A percentile compares a stretch with the other conserved stretches of the same genome.
Conservation (phyloP, 2,329 filamentous ascomycete genomes). For the Reticulascus tulasneorum region DNA sequence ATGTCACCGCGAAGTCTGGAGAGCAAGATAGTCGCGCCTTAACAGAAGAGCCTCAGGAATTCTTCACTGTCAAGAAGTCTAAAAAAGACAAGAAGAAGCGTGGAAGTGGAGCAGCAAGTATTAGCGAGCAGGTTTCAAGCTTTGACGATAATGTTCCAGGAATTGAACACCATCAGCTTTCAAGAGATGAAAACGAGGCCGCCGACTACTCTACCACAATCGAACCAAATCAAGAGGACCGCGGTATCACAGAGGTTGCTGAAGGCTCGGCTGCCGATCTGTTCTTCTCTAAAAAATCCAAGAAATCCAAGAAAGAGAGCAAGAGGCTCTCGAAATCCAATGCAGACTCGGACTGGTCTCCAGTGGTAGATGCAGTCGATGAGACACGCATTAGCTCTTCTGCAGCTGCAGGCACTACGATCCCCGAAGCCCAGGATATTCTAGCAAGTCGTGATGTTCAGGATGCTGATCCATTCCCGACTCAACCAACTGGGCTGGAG, state of each 20-base stretch:
- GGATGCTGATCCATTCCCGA: slow-evolving; percentile 2
- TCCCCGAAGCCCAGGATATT: too few relatives aligned
- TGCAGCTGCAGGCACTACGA: too few relatives aligned
- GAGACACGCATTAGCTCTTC: too few relatives aligned
- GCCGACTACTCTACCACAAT: too few relatives aligned
- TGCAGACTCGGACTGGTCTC: neutral
- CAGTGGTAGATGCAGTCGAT: too few relatives aligned
- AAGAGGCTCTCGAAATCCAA: slow-evolving; percentile 11
- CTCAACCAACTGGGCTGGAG: slow-evolving; percentile 1
- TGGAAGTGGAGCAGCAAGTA: too few relatives aligned
- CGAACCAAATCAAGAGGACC: neutral
- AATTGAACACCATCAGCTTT: neutral
- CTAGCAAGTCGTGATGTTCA: too few relatives aligned
- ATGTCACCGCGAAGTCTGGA: neutral
- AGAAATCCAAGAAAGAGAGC: slow-evolving; percentile 22
- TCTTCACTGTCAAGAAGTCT: slow-evolving; percentile 24
- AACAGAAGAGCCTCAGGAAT: slow-evolving; percentile 4
- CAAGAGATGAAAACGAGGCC: neutral
- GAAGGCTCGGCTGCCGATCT: slow-evolving; percentile 1
- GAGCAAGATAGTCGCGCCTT: slow-evolving; percentile 1
- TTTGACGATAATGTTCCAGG: neutral
- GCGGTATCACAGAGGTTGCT: neutral
- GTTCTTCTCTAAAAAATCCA: slow-evolving; percentile 13
- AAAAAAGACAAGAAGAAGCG: slow-evolving; percentile 30
- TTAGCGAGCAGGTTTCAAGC: too few relatives aligned